Base-by-base conservation (phyloP, 805 yeast genomes). In the Candida succiphila region DNA sequence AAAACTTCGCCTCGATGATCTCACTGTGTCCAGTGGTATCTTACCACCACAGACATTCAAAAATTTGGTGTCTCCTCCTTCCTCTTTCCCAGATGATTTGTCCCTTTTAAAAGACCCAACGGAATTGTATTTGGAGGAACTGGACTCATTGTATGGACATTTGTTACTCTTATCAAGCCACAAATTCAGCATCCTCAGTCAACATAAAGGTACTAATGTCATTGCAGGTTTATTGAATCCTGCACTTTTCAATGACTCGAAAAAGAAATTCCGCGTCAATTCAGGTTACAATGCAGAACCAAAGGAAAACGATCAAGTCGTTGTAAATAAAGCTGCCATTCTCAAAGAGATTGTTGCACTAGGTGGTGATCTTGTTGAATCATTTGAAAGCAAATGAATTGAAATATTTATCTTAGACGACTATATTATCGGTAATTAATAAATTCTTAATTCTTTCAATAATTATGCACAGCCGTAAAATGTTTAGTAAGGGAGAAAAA, bases 191-290 rank as follows among this genome's bases (percentile, higher is more conserved):
- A 73, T 73, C n/a, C 57, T 72, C 36, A 65, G 67, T 33, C 69
- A 71, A 6, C 54, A 63, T n/a, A 75, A 78, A 7, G 39, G 35
- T 4, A 33, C 40, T 13, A 75, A 76, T 44, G 77, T 79, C 7
- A 72, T 89, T 32, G 71, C 88, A 17, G 96, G 96, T 2, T 58
- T 92, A 31, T 78, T 89, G 61, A 75, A 81, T 33, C 95, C 95
- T 2, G 56, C 69, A 4, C 27, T 51, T 3, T 67, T 70, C 25
- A 56, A 72, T 39, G 59, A 64, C 15, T 70, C 72, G 39, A 82
- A 78, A 54, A 82, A 78, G 54, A 82, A 78, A 54, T 87, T 86
- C 61, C 77, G 79, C 46, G 95, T 81, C 17, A 84, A 81, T 41
- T 54, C 82, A 38, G 94, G 88, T 12, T 78, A 74, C 46, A 78